These are phyloP conservation scores for Ocimum tenuiflorum DNA, from an alignment of 257 asterid species.

Conservation along the genomic window DNA sequence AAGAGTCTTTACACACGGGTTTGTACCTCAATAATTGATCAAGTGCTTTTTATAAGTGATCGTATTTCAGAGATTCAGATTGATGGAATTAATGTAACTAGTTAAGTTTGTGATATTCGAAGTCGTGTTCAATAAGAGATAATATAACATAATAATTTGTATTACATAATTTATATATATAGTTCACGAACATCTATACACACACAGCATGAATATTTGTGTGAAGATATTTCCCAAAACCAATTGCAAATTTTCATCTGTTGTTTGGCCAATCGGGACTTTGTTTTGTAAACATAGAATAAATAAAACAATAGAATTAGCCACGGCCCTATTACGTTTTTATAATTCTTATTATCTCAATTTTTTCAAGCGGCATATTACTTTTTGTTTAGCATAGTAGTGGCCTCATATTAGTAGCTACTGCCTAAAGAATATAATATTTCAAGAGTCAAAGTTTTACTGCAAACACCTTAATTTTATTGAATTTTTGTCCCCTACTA, in stretches of 20 bases:
- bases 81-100: no score
- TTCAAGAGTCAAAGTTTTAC: slow-evolving; percentile 2
- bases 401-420: slow-evolving; percentile 8
- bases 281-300: background rate
- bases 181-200: background rate
- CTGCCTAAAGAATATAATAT: background rate
- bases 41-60: no score
- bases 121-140: no score
- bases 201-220: background rate
- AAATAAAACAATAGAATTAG: background rate
- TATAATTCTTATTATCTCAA: background rate
- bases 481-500: background rate
- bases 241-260: background rate
- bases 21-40: no score
- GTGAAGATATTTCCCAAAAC: background rate
- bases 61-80: no score
- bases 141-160: no score
- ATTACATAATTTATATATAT: no score
- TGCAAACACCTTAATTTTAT: background rate
- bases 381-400: background rate
- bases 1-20: no score
- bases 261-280: background rate
- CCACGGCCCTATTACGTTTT: background rate
- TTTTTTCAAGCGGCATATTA: background rate
- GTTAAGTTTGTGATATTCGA: no score